Evolutionary conservation across 2,329 filamentous ascomycete species (phyloP), one percentile per base, ranked within the genome.

Genomic region (Fusarium concolor): DNA sequence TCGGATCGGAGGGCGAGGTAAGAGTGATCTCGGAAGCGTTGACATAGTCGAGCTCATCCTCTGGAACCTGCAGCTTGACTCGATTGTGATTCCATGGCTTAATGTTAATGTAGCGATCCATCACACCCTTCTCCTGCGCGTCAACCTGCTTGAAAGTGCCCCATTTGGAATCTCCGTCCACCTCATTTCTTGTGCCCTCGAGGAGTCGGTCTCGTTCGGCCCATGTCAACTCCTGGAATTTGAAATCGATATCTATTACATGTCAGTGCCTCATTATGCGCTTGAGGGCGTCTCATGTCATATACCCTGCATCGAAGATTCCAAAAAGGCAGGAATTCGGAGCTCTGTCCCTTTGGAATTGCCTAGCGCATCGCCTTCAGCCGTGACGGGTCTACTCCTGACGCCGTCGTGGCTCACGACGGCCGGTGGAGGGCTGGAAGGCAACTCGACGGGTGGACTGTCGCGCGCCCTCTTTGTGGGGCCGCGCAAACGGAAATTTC

Each of bases 41-140:
- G 79, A 95, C 92, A 77, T 94, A 96, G 79, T 94, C 90, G 63
- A 90, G 86, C 65, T 88, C 83, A 37, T 87, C 90, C 17, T 91
- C 86, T 3, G 92, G 90, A 2, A 97, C 95, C 38, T 87, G 85
- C 18, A 99, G 86, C 76, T 88, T 90, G 56, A 99, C 86, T 37
- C 96, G 89, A 75, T 96, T 97, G 76, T 92, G 89, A 65, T 91
- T 90, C 89, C 92, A 99, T 0, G 94, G 93, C 76, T 94, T 91
- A 67, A 99, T 93, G 76, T 98, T 97, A 54, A 85, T 78, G 80
- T 98, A 99, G 56, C 96, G 90, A 79, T 98, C 96, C 70, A 95
- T 80, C 29, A 70, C 59, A 43, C 71, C 73, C 61, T 74, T 75
- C 52, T 71, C 67, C 37, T 72, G 68, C 7, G 52, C 56, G 35